A percentile compares a stretch with the other conserved stretches of the same genome.
Evolutionary conservation across 306 rosid species (phyloP).

Genomic region (Malus fusca): DNA sequence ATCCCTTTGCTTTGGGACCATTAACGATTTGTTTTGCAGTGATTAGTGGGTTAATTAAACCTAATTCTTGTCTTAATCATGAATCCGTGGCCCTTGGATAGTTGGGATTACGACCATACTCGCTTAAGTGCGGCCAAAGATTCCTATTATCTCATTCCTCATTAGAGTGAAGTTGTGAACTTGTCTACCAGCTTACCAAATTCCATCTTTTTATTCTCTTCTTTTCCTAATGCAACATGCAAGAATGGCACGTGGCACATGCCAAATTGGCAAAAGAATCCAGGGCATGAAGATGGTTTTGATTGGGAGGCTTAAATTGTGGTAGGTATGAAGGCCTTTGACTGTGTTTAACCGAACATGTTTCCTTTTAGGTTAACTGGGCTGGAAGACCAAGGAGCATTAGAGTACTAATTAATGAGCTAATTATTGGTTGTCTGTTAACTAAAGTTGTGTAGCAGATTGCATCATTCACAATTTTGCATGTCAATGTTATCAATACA

Average conservation of each 20-base stretch:
- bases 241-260: conserved; percentile 32
- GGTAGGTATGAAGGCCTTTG: background rate
- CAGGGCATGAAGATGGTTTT: background rate
- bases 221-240: background rate
- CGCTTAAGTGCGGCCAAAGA: conserved; percentile 36
- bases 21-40: conserved; percentile 23
- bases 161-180: conserved; percentile 14
- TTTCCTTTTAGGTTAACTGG: conserved; percentile 16
- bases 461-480: conserved; percentile 4
- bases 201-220: background rate
- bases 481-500: conserved; percentile 8
- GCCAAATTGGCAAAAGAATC: background rate
- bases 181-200: conserved; percentile 26
- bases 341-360: conserved; percentile 8
- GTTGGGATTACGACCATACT: conserved; percentile 22
- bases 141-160: conserved; percentile 32
- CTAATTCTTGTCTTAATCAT: conserved; percentile 26
- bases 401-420: background rate
- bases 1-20: conserved; percentile 7
- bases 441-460: conserved; percentile 30
- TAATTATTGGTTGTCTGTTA: conserved; percentile 26
- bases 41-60: conserved; percentile 24
- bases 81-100: conserved; percentile 32
- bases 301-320: conserved; percentile 8
- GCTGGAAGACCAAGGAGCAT: background rate